Evolutionary conservation across 352 stramenopile species (phyloP).

Genomic region (Phytopythium cucurbitacearum): DNA sequence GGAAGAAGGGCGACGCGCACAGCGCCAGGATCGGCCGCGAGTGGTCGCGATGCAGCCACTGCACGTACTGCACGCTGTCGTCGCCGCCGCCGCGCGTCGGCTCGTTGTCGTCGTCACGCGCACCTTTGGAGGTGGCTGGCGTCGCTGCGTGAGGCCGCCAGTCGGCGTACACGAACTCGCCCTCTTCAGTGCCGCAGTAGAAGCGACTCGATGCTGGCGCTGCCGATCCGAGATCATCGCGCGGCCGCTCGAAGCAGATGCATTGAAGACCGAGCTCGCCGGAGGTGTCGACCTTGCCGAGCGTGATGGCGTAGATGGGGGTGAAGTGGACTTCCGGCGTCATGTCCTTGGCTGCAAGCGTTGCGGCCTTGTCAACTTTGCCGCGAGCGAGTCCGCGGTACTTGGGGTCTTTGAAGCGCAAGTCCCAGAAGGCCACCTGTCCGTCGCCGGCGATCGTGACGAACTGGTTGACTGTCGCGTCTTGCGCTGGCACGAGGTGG

Average conservation of each 20-base stretch:
- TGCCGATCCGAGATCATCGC: constrained; percentile 33
- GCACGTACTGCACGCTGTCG: constrained; percentile 83
- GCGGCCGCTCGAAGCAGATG: constrained; percentile 59
- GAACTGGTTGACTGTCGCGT: constrained; percentile 84
- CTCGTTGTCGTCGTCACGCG: constrained; percentile 2
- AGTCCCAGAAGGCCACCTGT: constrained; percentile 91
- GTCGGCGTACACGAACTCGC: constrained; percentile 87
- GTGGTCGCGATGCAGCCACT: constrained; percentile 89
- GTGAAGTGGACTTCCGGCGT: constrained; percentile 74
- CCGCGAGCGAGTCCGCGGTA: constrained; percentile 60
- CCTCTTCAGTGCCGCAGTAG: constrained; percentile 85
- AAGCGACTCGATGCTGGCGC: constrained; percentile 50
- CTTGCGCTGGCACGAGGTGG: constrained; percentile 56
- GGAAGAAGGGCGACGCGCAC: constrained; percentile 89
- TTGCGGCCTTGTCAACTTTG: constrained; percentile 61
- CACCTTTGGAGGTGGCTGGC: constrained; percentile 10
- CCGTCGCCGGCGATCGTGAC: constrained; percentile 90
- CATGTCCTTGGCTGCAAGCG: constrained; percentile 35
- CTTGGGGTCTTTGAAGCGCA: constrained; percentile 87
- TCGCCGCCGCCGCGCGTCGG: constrained; percentile 25
- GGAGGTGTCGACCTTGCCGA: constrained; percentile 70
- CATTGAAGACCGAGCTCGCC: constrained; percentile 63
- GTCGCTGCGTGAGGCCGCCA: constrained; percentile 73
- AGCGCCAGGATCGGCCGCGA: constrained; percentile 76
- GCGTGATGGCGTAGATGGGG: constrained; percentile 77